A percentile compares a stretch with the other conserved stretches of the same genome.
Evolutionary conservation across 176 grass and related monocot genomes (phyloP).

Genomic region (Chloris gayana): DNA sequence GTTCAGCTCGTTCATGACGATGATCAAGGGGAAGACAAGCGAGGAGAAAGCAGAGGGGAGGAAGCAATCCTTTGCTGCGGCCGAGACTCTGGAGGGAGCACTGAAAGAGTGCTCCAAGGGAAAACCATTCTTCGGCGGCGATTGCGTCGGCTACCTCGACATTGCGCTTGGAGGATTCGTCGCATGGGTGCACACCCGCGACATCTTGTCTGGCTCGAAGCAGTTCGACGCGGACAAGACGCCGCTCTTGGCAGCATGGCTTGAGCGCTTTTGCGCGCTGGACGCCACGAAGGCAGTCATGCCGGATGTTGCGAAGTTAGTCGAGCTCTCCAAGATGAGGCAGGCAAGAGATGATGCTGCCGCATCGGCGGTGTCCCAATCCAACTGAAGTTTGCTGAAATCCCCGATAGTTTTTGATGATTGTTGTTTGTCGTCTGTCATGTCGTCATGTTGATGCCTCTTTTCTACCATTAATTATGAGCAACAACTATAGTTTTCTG

Average conservation of each 20-base stretch:
- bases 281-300: conserved; percentile 32
- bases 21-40: conserved; percentile 28
- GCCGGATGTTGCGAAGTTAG: conserved; percentile 36
- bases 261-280: conserved; percentile 35
- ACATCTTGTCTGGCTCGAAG: conserved; percentile 11
- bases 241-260: conserved; percentile 51
- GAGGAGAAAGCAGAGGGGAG: conserved; percentile 36
- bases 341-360: conserved; percentile 3
- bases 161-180: conserved; percentile 37
- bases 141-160: conserved; percentile 44
- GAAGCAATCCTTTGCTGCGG: background rate
- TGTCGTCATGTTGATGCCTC: background rate
- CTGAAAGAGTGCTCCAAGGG: conserved; percentile 39
- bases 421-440: background rate
- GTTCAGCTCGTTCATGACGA: background rate
- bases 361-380: background rate
- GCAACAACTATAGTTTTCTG: background rate
- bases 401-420: background rate
- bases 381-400: background rate
- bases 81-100: conserved; percentile 38
- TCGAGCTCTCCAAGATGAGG: conserved; percentile 29
- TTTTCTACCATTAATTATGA: background rate
- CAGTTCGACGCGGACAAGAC: conserved; percentile 36
- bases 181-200: conserved; percentile 19
- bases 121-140: conserved; percentile 61